phyloP scores from a whole-genome alignment of 345 rosid species.

The Brassica nigra region DNA sequence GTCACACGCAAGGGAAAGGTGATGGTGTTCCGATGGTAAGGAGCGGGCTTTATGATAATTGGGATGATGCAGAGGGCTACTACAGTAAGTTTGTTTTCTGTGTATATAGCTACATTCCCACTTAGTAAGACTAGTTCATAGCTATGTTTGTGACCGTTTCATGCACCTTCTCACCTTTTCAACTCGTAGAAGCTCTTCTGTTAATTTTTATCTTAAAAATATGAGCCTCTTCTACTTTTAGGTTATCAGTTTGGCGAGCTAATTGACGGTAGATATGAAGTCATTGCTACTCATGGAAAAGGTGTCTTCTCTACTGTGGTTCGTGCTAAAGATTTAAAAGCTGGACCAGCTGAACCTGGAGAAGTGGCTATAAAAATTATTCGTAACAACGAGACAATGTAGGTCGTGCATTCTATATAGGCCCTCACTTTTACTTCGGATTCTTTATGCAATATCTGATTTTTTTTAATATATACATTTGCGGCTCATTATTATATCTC shows the following conservation, averaged over 20 bases:
- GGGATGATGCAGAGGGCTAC: slow-evolving; percentile 97
- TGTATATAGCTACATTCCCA: background rate
- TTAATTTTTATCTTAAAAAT: background rate
- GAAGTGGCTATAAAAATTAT: slow-evolving; percentile 95
- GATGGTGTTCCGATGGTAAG: slow-evolving; percentile 2
- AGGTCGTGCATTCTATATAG: slow-evolving; percentile 38
- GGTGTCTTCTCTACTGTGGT: slow-evolving; percentile 95
- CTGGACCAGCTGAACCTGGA: slow-evolving; percentile 51
- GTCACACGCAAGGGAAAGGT: slow-evolving; percentile 53
- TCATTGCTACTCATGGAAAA: slow-evolving; percentile 90
- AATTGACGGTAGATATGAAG: slow-evolving; percentile 87
- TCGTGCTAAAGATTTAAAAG: slow-evolving; percentile 79
- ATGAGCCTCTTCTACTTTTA: slow-evolving; percentile 20
- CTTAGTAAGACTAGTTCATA: background rate
- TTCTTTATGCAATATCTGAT: slow-evolving; percentile 9
- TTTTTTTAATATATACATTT: background rate
- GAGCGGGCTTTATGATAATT: slow-evolving; percentile 76
- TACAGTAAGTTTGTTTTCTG: slow-evolving; percentile 61
- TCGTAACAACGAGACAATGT: slow-evolving; percentile 96
- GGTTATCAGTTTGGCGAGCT: slow-evolving; percentile 90
- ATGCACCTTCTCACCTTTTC: background rate
- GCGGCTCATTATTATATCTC: background rate
- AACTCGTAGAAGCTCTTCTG: background rate
- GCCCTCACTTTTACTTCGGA: background rate
- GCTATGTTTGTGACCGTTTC: background rate